phyloP scores from a whole-genome alignment of 371 early-diverging fungal genomes.

The Syncephalastrum contaminatum region DNA sequence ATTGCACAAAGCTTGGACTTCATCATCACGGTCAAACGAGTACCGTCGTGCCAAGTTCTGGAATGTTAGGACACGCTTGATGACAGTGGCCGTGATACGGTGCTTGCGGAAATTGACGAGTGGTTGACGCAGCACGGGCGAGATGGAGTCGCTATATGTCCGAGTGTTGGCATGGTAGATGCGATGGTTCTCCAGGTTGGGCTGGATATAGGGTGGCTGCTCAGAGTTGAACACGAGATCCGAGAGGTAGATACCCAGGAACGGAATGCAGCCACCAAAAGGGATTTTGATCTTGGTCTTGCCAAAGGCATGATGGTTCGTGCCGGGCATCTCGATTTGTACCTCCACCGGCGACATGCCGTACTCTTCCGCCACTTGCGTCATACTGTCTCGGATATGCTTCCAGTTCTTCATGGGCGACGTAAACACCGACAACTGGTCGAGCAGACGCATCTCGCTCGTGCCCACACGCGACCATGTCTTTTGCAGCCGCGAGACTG shows the following conservation, averaged over 20 bases:
- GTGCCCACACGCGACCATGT: conserved; percentile 61
- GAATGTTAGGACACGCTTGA: conserved; percentile 62
- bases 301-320: conserved; percentile 16
- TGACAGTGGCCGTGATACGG: conserved; percentile 61
- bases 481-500: conserved; percentile 56
- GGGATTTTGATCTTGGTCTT: conserved; percentile 43
- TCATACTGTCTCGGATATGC: conserved; percentile 63
- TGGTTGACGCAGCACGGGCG: conserved; percentile 34
- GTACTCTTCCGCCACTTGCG: conserved; percentile 56
- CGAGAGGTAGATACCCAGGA: conserved; percentile 62
- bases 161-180: conserved; percentile 22
- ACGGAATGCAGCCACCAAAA: conserved; percentile 61
- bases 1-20: conserved; percentile 37
- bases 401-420: conserved; percentile 58
- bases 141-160: conserved; percentile 4
- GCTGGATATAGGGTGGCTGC: conserved; percentile 54
- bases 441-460: conserved; percentile 49
- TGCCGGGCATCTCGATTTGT: conserved; percentile 41
- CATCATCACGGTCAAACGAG: conserved; percentile 48
- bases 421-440: conserved; percentile 56
- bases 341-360: conserved; percentile 53
- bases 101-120: conserved; percentile 66
- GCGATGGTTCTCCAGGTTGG: conserved; percentile 25
- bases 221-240: conserved; percentile 69
- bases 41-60: conserved; percentile 56